Conservation (phyloP, 176 grass and related monocot species). For the Aegilops longissima region DNA sequence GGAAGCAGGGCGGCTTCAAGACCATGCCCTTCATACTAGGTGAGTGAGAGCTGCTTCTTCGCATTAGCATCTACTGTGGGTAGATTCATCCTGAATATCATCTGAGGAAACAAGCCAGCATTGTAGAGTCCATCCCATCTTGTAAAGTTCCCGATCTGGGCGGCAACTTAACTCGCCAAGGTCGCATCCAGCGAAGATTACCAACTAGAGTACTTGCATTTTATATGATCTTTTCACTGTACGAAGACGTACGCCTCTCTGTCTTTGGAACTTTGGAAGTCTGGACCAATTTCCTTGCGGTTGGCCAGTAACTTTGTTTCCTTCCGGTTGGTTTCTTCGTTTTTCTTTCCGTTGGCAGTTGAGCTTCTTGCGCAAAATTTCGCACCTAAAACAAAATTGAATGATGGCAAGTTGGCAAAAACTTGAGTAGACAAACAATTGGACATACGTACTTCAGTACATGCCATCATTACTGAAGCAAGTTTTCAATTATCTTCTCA, state of each 20-base stretch:
- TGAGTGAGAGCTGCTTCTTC: slow-evolving; percentile 40
- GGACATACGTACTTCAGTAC: no score
- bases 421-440: background rate
- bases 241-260: background rate
- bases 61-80: background rate
- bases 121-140: background rate
- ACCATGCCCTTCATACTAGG: slow-evolving; percentile 82
- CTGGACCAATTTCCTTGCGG: background rate
- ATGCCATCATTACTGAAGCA: no score
- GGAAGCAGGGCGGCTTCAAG: slow-evolving; percentile 65
- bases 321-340: background rate
- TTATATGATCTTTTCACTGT: background rate
- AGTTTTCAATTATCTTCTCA: background rate
- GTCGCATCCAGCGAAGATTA: background rate
- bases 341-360: background rate
- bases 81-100: background rate
- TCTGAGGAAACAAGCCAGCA: background rate
- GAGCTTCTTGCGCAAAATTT: background rate
- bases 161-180: background rate
- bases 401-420: background rate
- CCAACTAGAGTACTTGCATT: background rate
- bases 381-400: background rate
- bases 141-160: background rate
- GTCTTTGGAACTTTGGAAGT: background rate
- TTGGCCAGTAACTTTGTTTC: background rate